A percentile compares a stretch with the other conserved stretches of the same genome.
These are phyloP conservation scores for Coemansia sp. DNA, from an alignment of 192 early-diverging fungal genomes.

Conservation along the genomic window DNA sequence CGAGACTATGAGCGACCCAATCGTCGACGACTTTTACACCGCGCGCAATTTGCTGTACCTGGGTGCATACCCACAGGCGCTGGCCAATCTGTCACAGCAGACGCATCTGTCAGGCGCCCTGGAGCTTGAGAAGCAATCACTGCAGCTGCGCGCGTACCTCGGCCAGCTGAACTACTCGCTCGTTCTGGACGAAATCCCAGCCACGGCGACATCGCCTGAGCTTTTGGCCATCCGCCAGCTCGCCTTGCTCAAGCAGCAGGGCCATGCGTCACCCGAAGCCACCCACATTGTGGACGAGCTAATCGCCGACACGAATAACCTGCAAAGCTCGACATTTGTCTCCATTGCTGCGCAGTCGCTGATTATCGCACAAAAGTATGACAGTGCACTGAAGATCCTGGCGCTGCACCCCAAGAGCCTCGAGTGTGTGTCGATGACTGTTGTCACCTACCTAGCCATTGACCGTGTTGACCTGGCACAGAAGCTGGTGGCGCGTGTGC, in stretches of 20 bases:
- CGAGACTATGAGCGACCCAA: slow-evolving; percentile 5
- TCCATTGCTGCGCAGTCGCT: slow-evolving; percentile 66
- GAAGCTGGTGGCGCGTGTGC: slow-evolving; percentile 70
- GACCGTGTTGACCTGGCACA: slow-evolving; percentile 84
- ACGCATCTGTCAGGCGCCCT: slow-evolving; percentile 31
- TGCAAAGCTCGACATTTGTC: slow-evolving; percentile 57
- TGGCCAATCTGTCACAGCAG: slow-evolving; percentile 50
- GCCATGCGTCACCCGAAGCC: neutral
- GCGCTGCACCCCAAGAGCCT: slow-evolving; percentile 68
- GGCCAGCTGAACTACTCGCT: slow-evolving; percentile 71
- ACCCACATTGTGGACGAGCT: slow-evolving; percentile 44
- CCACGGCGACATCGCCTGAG: slow-evolving; percentile 46
- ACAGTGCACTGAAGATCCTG: slow-evolving; percentile 74
- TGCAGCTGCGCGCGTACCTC: slow-evolving; percentile 78
- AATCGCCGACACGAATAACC: slow-evolving; percentile 53
- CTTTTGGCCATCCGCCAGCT: slow-evolving; percentile 68
- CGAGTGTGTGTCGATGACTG: slow-evolving; percentile 76
- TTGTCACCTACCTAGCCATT: slow-evolving; percentile 75
- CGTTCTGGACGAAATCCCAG: slow-evolving; percentile 65
- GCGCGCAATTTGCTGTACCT: slow-evolving; percentile 72
- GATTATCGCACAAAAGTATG: slow-evolving; percentile 56
- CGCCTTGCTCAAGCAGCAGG: slow-evolving; percentile 51
- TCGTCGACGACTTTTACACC: slow-evolving; percentile 58
- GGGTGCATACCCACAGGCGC: slow-evolving; percentile 66
- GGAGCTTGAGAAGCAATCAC: slow-evolving; percentile 60